A percentile compares a stretch with the other conserved stretches of the same genome.
These are phyloP conservation scores for Acacia melanoxylon DNA, from an alignment of 306 rosid genomes.

Conservation along the genomic window DNA sequence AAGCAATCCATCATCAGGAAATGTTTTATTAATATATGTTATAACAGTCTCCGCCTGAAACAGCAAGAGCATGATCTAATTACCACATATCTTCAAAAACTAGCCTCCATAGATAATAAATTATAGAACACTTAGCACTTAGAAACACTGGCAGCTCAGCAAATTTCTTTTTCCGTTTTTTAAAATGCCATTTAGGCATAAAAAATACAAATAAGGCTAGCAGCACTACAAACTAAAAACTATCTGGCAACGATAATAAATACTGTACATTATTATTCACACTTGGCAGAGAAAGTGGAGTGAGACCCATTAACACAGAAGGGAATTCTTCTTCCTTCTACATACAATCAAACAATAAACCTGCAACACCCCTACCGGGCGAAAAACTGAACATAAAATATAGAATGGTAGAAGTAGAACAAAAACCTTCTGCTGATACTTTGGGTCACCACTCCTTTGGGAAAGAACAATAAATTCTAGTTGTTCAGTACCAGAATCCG, in stretches of 20 bases:
- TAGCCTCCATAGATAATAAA: conserved; percentile 9
- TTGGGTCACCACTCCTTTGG: conserved; percentile 93
- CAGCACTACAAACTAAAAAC: not conserved
- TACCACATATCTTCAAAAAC: conserved; percentile 30
- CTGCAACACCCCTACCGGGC: not conserved
- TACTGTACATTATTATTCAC: not conserved
- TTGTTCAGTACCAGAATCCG: conserved; percentile 98
- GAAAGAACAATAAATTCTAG: conserved; percentile 96
- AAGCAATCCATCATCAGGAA: conserved; percentile 95
- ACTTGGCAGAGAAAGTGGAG: not conserved
- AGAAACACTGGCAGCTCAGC: not conserved
- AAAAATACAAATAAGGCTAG: conserved; percentile 1
- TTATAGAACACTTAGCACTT: not conserved
- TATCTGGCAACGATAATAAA: not conserved
- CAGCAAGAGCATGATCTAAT: conserved; percentile 32
- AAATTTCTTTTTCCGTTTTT: not conserved
- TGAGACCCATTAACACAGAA: not conserved
- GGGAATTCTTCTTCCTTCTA: not conserved
- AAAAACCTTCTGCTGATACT: conserved; percentile 88
- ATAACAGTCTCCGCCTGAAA: conserved; percentile 92
- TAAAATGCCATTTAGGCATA: conserved; percentile 2
- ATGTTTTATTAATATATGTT: conserved; percentile 61
- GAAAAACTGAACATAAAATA: not conserved
- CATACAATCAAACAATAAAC: conserved; percentile 7
- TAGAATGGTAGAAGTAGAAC: conserved; percentile 13